Conservation (phyloP, 176 grass and related monocot genomes). For the Phragmites australis region DNA sequence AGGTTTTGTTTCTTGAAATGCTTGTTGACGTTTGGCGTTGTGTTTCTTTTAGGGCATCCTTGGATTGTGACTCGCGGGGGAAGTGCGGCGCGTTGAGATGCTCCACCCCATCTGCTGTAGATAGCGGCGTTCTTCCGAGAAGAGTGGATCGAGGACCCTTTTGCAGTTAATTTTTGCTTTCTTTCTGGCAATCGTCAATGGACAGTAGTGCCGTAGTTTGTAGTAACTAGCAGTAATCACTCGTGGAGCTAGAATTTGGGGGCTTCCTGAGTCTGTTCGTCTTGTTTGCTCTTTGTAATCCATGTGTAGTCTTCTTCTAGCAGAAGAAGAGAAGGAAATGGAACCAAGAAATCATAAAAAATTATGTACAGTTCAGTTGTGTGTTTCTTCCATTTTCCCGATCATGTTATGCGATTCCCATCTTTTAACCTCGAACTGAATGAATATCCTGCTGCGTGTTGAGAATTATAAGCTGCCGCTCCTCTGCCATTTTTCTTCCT, state of each 20-base stretch:
- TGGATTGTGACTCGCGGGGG: conserved; percentile 63
- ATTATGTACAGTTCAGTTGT: background rate
- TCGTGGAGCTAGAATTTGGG: background rate
- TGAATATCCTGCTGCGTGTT: background rate
- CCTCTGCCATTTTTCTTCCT: too few relatives aligned
- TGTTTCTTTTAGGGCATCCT: conserved; percentile 49
- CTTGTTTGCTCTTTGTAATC: background rate
- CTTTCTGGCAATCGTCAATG: background rate
- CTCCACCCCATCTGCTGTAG: background rate
- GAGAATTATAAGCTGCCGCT: too few relatives aligned
- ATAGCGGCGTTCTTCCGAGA: background rate
- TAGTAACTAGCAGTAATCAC: background rate
- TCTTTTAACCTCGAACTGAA: background rate
- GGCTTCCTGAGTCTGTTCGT: conserved; percentile 4
- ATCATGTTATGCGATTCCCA: background rate
- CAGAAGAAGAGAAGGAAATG: conserved; percentile 17
- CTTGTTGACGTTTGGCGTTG: background rate
- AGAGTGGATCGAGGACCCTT: background rate
- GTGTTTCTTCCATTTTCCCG: background rate
- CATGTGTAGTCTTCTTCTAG: conserved; percentile 13
- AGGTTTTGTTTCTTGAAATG: background rate
- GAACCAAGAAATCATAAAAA: too few relatives aligned
- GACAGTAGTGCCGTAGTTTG: background rate
- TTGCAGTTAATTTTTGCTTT: background rate
- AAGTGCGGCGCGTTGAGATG: background rate